phyloP scores from a whole-genome alignment of 768 basidiomycete species.

The Coprinellus micaceus region DNA sequence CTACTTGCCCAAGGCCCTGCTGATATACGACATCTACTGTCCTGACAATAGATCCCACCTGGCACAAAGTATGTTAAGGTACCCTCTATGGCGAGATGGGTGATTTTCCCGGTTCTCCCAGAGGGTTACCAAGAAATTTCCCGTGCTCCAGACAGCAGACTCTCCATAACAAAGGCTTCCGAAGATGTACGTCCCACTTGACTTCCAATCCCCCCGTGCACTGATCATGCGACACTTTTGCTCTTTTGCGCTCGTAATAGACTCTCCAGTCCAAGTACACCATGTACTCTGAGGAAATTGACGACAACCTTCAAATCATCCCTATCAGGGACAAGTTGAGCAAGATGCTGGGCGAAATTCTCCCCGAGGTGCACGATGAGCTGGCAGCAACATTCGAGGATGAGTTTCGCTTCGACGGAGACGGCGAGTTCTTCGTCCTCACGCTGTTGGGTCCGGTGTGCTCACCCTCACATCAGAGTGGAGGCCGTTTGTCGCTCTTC shows the following conservation, averaged over 20 bases:
- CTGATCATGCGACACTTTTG: neutral
- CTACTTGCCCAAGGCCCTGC: neutral
- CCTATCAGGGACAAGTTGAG: constrained; percentile 15
- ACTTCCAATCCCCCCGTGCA: neutral
- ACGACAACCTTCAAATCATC: constrained; percentile 15
- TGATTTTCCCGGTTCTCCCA: constrained; percentile 10
- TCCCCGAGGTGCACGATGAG: constrained; percentile 7
- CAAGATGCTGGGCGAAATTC: constrained; percentile 1
- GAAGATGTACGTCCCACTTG: neutral
- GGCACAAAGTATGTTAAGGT: constrained; percentile 5
- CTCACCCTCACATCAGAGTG: neutral
- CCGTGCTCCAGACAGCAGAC: constrained; percentile 24
- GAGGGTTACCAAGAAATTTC: constrained; percentile 21
- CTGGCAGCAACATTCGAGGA: neutral
- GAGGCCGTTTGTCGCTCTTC: neutral
- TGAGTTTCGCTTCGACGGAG: neutral
- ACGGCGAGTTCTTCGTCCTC: neutral
- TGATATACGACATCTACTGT: neutral
- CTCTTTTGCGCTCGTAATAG: neutral
- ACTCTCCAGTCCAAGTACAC: constrained; percentile 11
- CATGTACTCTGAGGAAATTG: constrained; percentile 10
- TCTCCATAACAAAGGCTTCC: constrained; percentile 21
- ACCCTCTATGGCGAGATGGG: constrained; percentile 1
- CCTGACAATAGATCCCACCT: neutral
- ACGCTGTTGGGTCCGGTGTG: neutral